A percentile compares a stretch with the other conserved stretches of the same genome.
Evolutionary conservation across 495 filamentous ascomycete species (phyloP).

Genomic region (Podospora australis): DNA sequence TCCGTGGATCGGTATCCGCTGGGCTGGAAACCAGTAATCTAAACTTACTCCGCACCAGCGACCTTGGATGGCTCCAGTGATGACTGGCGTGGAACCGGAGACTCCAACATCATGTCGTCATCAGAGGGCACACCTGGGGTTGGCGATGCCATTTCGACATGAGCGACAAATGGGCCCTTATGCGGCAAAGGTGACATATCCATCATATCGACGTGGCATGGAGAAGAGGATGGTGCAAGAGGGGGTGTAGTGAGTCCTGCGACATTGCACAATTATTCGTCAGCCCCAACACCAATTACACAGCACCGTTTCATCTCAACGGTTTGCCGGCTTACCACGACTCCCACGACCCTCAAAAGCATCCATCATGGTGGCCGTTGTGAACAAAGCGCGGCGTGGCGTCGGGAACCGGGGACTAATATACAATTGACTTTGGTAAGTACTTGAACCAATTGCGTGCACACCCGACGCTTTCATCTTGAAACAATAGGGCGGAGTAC

Average conservation of each 20-base stretch:
- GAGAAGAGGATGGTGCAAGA: constrained; percentile 71
- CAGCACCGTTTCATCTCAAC: no score
- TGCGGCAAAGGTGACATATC: constrained; percentile 93
- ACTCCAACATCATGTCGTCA: constrained; percentile 45
- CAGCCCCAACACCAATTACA: constrained; percentile 38
- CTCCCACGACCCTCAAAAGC: constrained; percentile 58
- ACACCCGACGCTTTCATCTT: background rate
- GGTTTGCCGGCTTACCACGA: constrained; percentile 65
- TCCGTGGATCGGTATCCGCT: background rate
- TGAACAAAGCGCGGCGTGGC: constrained; percentile 88
- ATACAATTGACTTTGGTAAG: constrained; percentile 21
- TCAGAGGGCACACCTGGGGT: constrained; percentile 46
- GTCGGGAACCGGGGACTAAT: constrained; percentile 84
- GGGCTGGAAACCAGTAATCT: constrained; percentile 12
- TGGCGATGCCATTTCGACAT: constrained; percentile 62
- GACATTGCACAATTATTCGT: constrained; percentile 25
- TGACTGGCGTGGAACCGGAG: constrained; percentile 38
- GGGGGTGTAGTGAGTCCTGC: constrained; percentile 80
- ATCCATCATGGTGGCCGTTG: constrained; percentile 60
- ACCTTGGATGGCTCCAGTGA: constrained; percentile 48
- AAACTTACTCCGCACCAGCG: constrained; percentile 43
- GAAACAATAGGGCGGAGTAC: constrained; percentile 15
- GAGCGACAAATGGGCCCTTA: constrained; percentile 62
- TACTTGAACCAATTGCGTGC: no score
- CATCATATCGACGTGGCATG: constrained; percentile 72